Conservation (phyloP, 257 asterid species). For the Datura wrightii region DNA sequence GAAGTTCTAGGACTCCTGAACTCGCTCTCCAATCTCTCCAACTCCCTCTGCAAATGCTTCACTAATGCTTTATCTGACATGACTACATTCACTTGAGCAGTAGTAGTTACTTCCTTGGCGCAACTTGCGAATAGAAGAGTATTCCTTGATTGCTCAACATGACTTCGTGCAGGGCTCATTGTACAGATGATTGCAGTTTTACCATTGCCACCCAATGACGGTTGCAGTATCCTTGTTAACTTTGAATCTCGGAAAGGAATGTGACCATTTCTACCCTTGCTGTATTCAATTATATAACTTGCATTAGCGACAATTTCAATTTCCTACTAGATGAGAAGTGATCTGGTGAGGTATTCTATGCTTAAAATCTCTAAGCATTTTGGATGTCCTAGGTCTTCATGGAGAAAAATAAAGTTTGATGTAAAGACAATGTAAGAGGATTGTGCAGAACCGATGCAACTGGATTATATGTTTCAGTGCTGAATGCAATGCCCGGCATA, state of each 20-base stretch:
- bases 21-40: conserved; percentile 75
- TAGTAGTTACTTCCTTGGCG: conserved; percentile 92
- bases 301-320: not conserved
- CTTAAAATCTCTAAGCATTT: not conserved
- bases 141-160: conserved; percentile 95
- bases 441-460: not conserved
- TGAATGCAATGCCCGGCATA: not conserved
- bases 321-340: not conserved
- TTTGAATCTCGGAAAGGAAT: conserved; percentile 94
- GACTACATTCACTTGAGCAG: conserved; percentile 83
- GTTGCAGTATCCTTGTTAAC: conserved; percentile 92
- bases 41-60: conserved; percentile 81
- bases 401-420: not conserved
- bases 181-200: conserved; percentile 93
- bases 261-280: conserved; percentile 87
- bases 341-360: not conserved
- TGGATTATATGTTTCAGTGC: not conserved
- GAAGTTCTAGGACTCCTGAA: conserved; percentile 60
- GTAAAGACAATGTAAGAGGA: conserved; percentile 16
- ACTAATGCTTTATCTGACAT: conserved; percentile 91
- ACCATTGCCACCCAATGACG: conserved; percentile 88
- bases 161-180: conserved; percentile 89
- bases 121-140: conserved; percentile 96
- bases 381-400: not conserved
- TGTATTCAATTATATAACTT: conserved; percentile 42